A percentile compares a stretch with the other conserved stretches of the same genome.
Evolutionary conservation across 306 rosid genomes (phyloP).

Genomic region (Vicia sativa): DNA sequence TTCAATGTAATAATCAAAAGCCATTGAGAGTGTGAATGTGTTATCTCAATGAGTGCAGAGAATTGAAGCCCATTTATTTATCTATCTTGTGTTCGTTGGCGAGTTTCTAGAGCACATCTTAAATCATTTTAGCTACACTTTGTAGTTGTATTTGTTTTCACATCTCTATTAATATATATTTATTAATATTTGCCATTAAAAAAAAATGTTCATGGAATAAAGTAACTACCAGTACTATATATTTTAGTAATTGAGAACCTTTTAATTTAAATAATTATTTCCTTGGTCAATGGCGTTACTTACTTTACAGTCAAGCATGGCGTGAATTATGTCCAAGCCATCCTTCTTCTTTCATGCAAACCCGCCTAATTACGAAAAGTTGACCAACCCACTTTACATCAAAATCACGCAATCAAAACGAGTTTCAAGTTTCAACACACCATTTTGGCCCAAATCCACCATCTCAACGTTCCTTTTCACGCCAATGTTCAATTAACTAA

Average conservation of each 20-base stretch:
- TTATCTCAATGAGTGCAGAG: too few relatives aligned
- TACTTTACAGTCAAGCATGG: slow-evolving; percentile 60
- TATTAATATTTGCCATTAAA: too few relatives aligned
- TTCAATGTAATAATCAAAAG: too few relatives aligned
- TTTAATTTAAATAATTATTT: background rate
- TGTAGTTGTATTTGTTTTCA: too few relatives aligned
- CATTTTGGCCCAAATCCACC: slow-evolving; percentile 61
- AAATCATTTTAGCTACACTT: too few relatives aligned
- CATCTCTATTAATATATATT: too few relatives aligned
- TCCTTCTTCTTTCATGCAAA: slow-evolving; percentile 43
- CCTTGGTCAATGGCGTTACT: slow-evolving; percentile 48
- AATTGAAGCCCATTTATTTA: too few relatives aligned
- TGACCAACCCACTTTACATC: slow-evolving; percentile 52
- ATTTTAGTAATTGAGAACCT: background rate
- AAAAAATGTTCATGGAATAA: too few relatives aligned
- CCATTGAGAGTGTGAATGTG: too few relatives aligned
- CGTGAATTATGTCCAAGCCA: slow-evolving; percentile 39
- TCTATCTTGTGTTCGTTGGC: too few relatives aligned
- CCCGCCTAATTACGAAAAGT: slow-evolving; percentile 57
- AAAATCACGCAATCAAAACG: slow-evolving; percentile 30
- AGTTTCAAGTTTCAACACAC: slow-evolving; percentile 29
- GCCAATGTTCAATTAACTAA: slow-evolving; percentile 24
- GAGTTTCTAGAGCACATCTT: too few relatives aligned
- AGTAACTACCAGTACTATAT: background rate
- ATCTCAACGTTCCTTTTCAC: slow-evolving; percentile 17